Conservation (phyloP, 805 yeast species). For the Candida caryicola region DNA sequence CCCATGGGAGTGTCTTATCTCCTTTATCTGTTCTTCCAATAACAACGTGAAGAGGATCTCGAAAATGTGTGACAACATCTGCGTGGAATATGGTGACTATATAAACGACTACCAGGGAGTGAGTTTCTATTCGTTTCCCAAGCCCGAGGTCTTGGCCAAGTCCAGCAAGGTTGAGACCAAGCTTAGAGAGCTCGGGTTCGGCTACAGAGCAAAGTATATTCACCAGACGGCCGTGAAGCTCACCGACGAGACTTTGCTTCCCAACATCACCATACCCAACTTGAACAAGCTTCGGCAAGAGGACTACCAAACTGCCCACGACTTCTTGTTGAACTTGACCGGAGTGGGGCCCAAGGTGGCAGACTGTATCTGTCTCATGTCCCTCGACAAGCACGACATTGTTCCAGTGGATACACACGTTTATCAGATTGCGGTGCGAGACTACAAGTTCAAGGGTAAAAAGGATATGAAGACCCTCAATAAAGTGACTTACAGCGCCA, state of each 20-base stretch:
- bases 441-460: conserved; percentile 58
- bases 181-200: conserved; percentile 63
- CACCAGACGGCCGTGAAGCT: conserved; percentile 68
- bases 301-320: conserved; percentile 53
- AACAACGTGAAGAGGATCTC: conserved; percentile 92
- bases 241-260: conserved; percentile 34
- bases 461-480: conserved; percentile 45
- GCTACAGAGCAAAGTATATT: conserved; percentile 89
- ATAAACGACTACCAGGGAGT: conserved; percentile 53
- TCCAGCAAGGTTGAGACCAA: conserved; percentile 36
- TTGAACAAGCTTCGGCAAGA: conserved; percentile 44
- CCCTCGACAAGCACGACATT: conserved; percentile 76
- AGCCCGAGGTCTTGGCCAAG: conserved; percentile 47
- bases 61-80: conserved; percentile 82
- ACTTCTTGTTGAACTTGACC: conserved; percentile 57
- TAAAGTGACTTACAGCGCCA: conserved; percentile 50
- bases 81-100: conserved; percentile 63
- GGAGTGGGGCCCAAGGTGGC: conserved; percentile 99
- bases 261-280: conserved; percentile 31
- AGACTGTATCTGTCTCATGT: conserved; percentile 92
- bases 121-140: conserved; percentile 71
- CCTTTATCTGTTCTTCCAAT: conserved; percentile 93
- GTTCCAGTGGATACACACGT: conserved; percentile 98
- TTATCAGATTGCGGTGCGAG: conserved; percentile 81
- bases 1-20: conserved; percentile 92